These are phyloP conservation scores for Carex scoparia DNA, from an alignment of 176 grass and related monocot genomes.

Conservation along the genomic window DNA sequence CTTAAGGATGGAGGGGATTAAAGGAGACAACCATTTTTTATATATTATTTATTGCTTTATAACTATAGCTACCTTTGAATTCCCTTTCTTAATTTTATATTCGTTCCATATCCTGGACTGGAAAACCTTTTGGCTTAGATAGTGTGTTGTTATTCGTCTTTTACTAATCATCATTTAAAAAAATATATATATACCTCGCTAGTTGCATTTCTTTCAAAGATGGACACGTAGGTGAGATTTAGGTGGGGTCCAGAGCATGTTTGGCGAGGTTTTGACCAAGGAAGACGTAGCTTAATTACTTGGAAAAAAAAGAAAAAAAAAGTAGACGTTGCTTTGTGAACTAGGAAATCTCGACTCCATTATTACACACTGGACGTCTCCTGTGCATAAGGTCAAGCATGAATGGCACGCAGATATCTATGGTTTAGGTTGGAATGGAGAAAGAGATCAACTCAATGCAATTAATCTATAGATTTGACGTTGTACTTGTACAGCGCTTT, in stretches of 20 bases:
- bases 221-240: not conserved
- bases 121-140: not conserved
- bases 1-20: not conserved
- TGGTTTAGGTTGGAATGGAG: not conserved
- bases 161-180: not conserved
- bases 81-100: not conserved
- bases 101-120: slow-evolving; percentile 14
- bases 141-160: not conserved
- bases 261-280: slow-evolving; percentile 27
- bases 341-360: not conserved
- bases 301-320: not conserved
- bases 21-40: slow-evolving; percentile 7
- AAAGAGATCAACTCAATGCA: not conserved
- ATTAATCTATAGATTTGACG: not conserved
- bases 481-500: not conserved
- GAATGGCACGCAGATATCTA: not conserved
- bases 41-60: not conserved
- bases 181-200: not conserved
- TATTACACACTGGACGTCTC: not conserved
- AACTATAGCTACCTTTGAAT: not conserved
- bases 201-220: not conserved
- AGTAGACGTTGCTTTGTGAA: not conserved
- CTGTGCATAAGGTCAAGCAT: not conserved
- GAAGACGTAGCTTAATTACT: not conserved
- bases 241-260: slow-evolving; percentile 16